Evolutionary conservation across 768 basidiomycete species (phyloP).

Genomic region (Exsudoporus frostii): DNA sequence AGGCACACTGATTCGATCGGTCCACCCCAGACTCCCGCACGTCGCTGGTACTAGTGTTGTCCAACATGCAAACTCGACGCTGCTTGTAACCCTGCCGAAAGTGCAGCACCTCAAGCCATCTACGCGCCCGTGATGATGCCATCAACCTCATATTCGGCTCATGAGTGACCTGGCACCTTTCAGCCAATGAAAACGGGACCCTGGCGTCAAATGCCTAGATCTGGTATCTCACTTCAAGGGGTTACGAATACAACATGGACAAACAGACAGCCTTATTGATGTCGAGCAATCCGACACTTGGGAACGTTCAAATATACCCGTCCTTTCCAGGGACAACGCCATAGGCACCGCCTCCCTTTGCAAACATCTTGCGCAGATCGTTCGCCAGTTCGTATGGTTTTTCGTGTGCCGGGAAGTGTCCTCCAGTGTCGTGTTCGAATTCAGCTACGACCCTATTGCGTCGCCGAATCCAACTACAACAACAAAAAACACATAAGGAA

Average conservation of each 20-base stretch:
- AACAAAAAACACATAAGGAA: no score
- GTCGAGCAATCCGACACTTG: not conserved
- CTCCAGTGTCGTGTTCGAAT: slow-evolving; percentile 46
- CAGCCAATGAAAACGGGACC: not conserved
- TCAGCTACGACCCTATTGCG: slow-evolving; percentile 45
- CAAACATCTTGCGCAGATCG: slow-evolving; percentile 58
- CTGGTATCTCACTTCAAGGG: not conserved
- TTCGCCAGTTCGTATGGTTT: slow-evolving; percentile 44
- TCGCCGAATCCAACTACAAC: slow-evolving; percentile 41
- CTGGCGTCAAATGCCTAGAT: not conserved
- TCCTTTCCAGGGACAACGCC: slow-evolving; percentile 43
- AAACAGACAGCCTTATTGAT: not conserved
- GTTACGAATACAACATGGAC: not conserved
- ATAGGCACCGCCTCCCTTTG: slow-evolving; percentile 47
- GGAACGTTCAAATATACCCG: slow-evolving; percentile 35
- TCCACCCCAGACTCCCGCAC: no score
- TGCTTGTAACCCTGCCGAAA: no score
- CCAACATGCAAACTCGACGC: no score
- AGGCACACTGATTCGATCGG: not conserved
- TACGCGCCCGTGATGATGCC: no score
- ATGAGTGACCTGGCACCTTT: no score
- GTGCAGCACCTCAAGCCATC: no score
- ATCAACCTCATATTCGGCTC: not conserved
- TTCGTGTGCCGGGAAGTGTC: slow-evolving; percentile 60
- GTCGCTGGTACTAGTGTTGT: no score